Base-by-base conservation (phyloP, 2,329 filamentous ascomycete genomes). In the Amphichorda felina region DNA sequence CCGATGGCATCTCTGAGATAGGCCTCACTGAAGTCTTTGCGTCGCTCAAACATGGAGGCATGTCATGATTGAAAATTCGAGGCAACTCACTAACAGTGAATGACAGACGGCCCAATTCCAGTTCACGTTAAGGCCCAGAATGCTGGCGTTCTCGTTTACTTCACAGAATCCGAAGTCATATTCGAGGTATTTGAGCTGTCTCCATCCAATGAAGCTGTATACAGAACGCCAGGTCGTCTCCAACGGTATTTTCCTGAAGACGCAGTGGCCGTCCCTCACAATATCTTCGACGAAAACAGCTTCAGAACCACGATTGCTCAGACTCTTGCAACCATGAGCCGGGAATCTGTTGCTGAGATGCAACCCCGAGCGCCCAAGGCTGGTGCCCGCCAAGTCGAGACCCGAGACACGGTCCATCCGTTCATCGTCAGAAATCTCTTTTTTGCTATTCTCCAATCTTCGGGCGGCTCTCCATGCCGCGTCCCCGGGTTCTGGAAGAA, bases 371-470 rank as follows among this genome's bases (percentile, higher is more conserved):
- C 51, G 45, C 18, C 16, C 5, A 75, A 73, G 38, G 61, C 58
- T 2, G 40, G 47, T 0, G 31, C 48, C 1, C 8, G 37, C 0
- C 43, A 53, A 6, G 44, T 44, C 3, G 70, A 75, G 40, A 45
- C 43, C 3, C 58, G 68, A 2, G 68, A 76, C 25, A 67, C 67
- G 0, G 51, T 49, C 0, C 36, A 68, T 35, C 72, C 72, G 0
- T 54, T 47, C 8, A 48, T 73, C 21, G 59, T 77, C 0, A 73
- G 66, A 0, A 61, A 73, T 26, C 55, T 70, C 22, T 54, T 63
- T 6, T 29, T 44, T 1, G 54, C 55, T 0, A 50, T 67, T 13
- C 37, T 72, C 4, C 49, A 51, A 10, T 50, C 59, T 8, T 15
- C 35, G 8, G 38, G 62, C 4, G 66, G 67, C 0, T 34, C 40